Evolutionary conservation across 352 stramenopile species (phyloP), one percentile per base, ranked within the genome.

Genomic region (Lagenidium sp.): DNA sequence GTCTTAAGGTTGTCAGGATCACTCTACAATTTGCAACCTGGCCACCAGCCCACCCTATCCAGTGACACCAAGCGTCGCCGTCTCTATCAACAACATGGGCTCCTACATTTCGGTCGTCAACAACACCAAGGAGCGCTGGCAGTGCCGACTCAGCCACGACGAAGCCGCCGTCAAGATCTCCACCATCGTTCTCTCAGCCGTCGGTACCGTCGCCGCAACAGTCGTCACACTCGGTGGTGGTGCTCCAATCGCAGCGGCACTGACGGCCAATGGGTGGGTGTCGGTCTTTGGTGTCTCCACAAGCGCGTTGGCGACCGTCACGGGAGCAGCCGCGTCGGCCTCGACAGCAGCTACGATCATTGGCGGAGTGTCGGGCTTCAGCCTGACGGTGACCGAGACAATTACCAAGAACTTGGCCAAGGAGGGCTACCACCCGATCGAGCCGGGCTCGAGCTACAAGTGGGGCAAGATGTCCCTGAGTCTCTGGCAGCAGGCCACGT

Each of bases 401-500:
- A 57, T 73, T 45, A 55, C 48, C 39, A 39, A 57, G 2, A 53
- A 41, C 19, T 65, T 73, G 60, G 53, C 32, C 6, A 44, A 15
- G 8, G 19, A 32, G 10, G 38, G 24, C 28, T 44, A 44, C 38
- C 38, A 54, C 2, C 50, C 26, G 18, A 73, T 73, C 19, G 51
- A 41, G 1, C 28, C 58, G 0, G 61, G 61, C 8, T n/a, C 50
- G 8, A 38, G 48, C 13, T 41, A 68, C 41, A 35, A 57, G 28
- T 73, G 50, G 55, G 58, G 54, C 2, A 65, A 68, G 30, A 65
- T 65, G 53, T 54, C 50, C 22, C 47, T 68, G 6, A 68, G 54
- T 36, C 58, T 71, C 4, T 75, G 60, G 60, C 60, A 68, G 32
- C 63, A 71, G 32, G 60, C 53, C 36, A 68, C 54, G 0, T 71